Percentiles rank a stretch among this genome's conserved stretches.
Conservation (phyloP, 2,329 filamentous ascomycete species). For the Trichoderma afroharzianum region DNA sequence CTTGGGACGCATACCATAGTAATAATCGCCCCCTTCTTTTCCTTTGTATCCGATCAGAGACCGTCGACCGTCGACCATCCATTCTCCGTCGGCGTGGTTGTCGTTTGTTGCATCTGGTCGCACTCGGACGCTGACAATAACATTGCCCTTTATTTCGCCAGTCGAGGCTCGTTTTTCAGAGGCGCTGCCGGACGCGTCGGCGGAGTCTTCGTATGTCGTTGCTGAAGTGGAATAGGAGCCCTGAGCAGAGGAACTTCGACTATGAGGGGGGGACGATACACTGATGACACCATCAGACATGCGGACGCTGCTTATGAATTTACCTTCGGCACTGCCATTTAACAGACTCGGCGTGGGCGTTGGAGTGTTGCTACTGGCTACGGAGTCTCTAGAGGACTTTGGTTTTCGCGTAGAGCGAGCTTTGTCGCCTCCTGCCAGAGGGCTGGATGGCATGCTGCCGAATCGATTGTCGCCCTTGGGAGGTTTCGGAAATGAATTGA, state of each 20-base stretch:
- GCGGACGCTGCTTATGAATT: conserved; percentile 63
- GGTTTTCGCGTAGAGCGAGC: conserved; percentile 48
- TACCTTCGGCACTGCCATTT: conserved; percentile 74
- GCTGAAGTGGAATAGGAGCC: conserved; percentile 89
- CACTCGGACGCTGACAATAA: conserved; percentile 91
- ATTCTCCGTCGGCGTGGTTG: conserved; percentile 70
- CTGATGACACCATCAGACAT: conserved; percentile 74
- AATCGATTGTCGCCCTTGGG: conserved; percentile 62
- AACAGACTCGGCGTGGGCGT: conserved; percentile 66
- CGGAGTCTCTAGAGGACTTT: conserved; percentile 54
- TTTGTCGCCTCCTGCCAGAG: conserved; percentile 41
- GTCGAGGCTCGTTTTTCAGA: conserved; percentile 51
- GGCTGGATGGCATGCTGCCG: conserved; percentile 61
- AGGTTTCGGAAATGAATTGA: conserved; percentile 89
- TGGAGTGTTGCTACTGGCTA: conserved; percentile 44
- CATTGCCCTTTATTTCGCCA: conserved; percentile 82
- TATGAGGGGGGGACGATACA: conserved; percentile 78
- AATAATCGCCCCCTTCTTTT: conserved; percentile 87
- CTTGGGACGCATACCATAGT: conserved; percentile 65
- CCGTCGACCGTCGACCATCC: conserved; percentile 83
- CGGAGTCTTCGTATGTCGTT: conserved; percentile 79
- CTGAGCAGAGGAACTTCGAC: conserved; percentile 85
- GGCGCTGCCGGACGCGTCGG: conserved; percentile 45
- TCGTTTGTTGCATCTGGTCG: conserved; percentile 72
- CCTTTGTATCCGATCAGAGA: conserved; percentile 80